A percentile compares a stretch with the other conserved stretches of the same genome.
phyloP scores from a whole-genome alignment of 208 protist genomes.

The Trypanosoma mega region DNA sequence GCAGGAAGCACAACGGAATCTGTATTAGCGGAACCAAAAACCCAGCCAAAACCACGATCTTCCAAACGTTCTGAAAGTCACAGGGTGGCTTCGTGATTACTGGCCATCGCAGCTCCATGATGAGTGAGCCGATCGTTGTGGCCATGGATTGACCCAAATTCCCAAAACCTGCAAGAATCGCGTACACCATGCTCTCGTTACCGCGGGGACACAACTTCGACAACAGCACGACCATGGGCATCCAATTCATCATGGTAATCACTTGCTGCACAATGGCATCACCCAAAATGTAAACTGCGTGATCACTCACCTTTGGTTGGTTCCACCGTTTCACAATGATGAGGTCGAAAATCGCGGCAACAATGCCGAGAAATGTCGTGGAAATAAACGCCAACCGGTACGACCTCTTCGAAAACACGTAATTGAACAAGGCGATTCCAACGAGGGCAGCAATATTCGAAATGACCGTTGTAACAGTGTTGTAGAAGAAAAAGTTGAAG shows the following conservation, averaged over 20 bases:
- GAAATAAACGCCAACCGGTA: conserved; percentile 45
- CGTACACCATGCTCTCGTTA: conserved; percentile 52
- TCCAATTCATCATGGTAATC: conserved; percentile 46
- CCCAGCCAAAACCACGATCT: conserved; percentile 42
- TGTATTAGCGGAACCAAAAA: conserved; percentile 38
- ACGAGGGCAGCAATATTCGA: conserved; percentile 27
- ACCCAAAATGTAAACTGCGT: conserved; percentile 54
- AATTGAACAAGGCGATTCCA: conserved; percentile 34
- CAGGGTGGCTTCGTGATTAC: conserved; percentile 46
- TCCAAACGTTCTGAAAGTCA: conserved; percentile 56
- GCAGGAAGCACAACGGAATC: conserved; percentile 37
- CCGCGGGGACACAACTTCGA: conserved; percentile 57
- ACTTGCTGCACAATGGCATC: conserved; percentile 57
- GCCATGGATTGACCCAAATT: conserved; percentile 50
- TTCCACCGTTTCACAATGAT: conserved; percentile 59
- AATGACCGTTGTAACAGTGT: conserved; percentile 38
- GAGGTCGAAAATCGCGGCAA: conserved; percentile 47
- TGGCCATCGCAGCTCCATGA: conserved; percentile 50
- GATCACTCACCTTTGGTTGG: conserved; percentile 35
- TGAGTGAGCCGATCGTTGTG: conserved; percentile 36
- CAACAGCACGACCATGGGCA: conserved; percentile 56
- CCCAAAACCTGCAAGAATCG: conserved; percentile 51
- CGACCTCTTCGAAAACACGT: conserved; percentile 34
- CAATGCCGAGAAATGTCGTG: conserved; percentile 28
- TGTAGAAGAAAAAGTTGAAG: conserved; percentile 62